Percentiles rank a stretch among this genome's conserved stretches.
Conservation (phyloP, 106 monocot species). For the Allium fistulosum region DNA sequence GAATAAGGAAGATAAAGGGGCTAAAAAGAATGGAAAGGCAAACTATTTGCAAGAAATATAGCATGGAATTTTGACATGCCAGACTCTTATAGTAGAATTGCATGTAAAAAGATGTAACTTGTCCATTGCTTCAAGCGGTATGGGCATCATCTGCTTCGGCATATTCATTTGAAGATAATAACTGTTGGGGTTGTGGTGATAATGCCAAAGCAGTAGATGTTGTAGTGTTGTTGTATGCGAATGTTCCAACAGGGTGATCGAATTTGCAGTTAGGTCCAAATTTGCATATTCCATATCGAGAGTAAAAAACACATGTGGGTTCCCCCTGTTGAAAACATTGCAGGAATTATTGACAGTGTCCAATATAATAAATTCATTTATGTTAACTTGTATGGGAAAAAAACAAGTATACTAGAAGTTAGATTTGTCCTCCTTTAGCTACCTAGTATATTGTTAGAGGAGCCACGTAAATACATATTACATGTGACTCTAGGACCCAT, state of each 20-base stretch:
- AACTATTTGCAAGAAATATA: too few species aligned
- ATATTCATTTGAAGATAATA: slow-evolving; percentile 26
- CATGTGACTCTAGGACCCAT: too few species aligned
- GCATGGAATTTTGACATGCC: too few species aligned
- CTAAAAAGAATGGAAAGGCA: too few species aligned
- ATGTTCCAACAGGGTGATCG: slow-evolving; percentile 55
- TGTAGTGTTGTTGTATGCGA: slow-evolving; percentile 30
- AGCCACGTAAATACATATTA: too few species aligned
- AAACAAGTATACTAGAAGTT: too few species aligned
- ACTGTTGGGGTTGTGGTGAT: slow-evolving; percentile 19
- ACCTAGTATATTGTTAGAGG: too few species aligned
- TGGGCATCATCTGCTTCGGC: slow-evolving; percentile 28
- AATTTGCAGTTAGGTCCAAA: slow-evolving; percentile 87
- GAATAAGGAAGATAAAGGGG: too few species aligned
- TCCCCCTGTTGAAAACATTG: slow-evolving; percentile 49
- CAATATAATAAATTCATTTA: too few species aligned
- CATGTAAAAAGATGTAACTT: slow-evolving; percentile 18
- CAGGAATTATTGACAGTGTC: background rate
- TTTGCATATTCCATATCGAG: slow-evolving; percentile 83
- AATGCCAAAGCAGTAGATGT: slow-evolving; percentile 21
- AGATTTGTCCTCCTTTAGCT: too few species aligned
- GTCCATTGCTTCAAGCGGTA: slow-evolving; percentile 13
- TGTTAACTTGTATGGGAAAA: too few species aligned
- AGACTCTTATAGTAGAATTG: too few species aligned
- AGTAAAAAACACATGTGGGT: slow-evolving; percentile 61